Percentiles rank a stretch among this genome's conserved stretches.
Evolutionary conservation across 2,329 filamentous ascomycete species (phyloP).

Genomic region (Neurospora sp.): DNA sequence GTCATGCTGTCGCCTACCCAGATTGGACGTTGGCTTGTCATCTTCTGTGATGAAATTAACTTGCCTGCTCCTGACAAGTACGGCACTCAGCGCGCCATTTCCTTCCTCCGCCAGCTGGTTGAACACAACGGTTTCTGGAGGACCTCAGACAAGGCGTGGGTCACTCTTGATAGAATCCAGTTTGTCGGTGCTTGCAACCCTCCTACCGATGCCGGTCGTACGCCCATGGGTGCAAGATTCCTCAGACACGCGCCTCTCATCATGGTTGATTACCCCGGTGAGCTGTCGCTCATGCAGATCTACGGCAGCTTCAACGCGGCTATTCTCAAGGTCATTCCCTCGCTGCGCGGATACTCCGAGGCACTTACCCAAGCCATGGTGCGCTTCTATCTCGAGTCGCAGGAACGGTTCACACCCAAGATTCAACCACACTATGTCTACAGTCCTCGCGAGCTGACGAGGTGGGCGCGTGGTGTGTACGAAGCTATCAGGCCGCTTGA

Average conservation of each 20-base stretch:
- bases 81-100: slow-evolving; percentile 92
- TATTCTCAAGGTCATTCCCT: slow-evolving; percentile 90
- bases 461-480: slow-evolving; percentile 96
- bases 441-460: slow-evolving; percentile 93
- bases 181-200: slow-evolving; percentile 99
- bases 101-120: slow-evolving; percentile 92
- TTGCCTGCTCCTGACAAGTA: slow-evolving; percentile 96
- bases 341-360: slow-evolving; percentile 89
- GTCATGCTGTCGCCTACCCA: slow-evolving; percentile 93
- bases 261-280: slow-evolving; percentile 98
- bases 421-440: slow-evolving; percentile 99
- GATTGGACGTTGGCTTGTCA: slow-evolving; percentile 92
- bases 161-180: slow-evolving; percentile 93
- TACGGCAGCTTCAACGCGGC: slow-evolving; percentile 98
- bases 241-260: slow-evolving; percentile 93
- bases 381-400: slow-evolving; percentile 87
- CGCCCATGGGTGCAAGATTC: slow-evolving; percentile 86
- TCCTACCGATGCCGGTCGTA: slow-evolving; percentile 93
- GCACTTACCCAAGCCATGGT: slow-evolving; percentile 97
- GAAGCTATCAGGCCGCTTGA: slow-evolving; percentile 93
- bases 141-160: slow-evolving; percentile 95
- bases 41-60: slow-evolving; percentile 99
- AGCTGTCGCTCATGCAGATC: slow-evolving; percentile 89
- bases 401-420: slow-evolving; percentile 86
- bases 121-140: slow-evolving; percentile 99